phyloP scores from a whole-genome alignment of 2,329 filamentous ascomycete species.

The Hymenoscyphus linearis region DNA sequence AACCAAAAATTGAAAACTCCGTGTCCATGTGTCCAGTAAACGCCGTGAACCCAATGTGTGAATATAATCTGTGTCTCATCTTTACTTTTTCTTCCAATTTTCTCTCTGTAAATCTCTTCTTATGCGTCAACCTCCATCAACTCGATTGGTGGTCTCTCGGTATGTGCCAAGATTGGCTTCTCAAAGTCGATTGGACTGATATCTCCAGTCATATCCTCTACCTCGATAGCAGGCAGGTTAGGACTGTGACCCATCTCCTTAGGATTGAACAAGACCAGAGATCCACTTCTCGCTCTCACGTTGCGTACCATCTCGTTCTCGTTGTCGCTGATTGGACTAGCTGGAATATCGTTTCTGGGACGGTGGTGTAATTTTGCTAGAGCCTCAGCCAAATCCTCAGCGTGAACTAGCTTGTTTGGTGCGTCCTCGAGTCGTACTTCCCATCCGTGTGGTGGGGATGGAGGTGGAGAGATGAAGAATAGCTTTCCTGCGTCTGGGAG shows the following conservation, averaged over 20 bases:
- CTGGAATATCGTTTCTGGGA: constrained; percentile 32
- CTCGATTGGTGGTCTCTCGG: constrained; percentile 59
- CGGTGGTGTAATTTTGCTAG: constrained; percentile 55
- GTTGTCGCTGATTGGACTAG: constrained; percentile 39
- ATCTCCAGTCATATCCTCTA: constrained; percentile 59
- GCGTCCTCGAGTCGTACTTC: constrained; percentile 63
- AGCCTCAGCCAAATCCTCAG: constrained; percentile 63
- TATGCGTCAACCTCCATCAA: constrained; percentile 42
- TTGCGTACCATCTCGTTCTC: constrained; percentile 20
- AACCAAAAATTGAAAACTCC: constrained; percentile 8
- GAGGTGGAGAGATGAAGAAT: constrained; percentile 68
- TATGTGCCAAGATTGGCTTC: constrained; percentile 53
- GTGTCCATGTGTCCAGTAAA: constrained; percentile 4
- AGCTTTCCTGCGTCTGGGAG: constrained; percentile 65
- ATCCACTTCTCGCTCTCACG: constrained; percentile 47
- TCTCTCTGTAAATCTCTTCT: neutral
- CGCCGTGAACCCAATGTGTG: neutral
- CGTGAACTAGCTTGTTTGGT: constrained; percentile 64
- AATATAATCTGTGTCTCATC: neutral
- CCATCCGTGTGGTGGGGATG: constrained; percentile 64
- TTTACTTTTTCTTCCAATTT: neutral
- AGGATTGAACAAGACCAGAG: constrained; percentile 62
- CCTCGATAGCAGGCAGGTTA: constrained; percentile 57
- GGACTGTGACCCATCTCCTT: constrained; percentile 49
- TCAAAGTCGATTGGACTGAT: constrained; percentile 38